These are phyloP conservation scores for Rosa rugosa DNA, from an alignment of 306 rosid species.

Conservation along the genomic window DNA sequence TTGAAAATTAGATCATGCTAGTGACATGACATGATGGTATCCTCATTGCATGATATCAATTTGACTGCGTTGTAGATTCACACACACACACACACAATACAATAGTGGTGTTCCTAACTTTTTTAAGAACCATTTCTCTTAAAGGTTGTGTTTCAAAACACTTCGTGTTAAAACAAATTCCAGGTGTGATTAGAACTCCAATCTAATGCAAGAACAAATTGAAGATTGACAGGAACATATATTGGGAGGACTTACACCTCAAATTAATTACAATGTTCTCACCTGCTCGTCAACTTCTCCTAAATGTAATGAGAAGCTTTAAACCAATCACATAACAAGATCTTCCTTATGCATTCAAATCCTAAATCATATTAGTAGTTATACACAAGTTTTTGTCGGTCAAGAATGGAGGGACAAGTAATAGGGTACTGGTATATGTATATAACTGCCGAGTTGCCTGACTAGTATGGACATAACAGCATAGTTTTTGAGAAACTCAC, in stretches of 20 bases:
- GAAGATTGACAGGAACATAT: background rate
- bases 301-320: background rate
- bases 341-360: background rate
- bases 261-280: background rate
- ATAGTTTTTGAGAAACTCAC: conserved; percentile 41
- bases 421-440: background rate
- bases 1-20: conserved; percentile 8
- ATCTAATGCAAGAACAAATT: background rate
- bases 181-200: background rate
- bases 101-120: background rate
- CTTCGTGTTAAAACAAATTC: background rate
- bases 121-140: background rate
- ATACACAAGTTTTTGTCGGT: background rate
- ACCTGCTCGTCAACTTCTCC: background rate
- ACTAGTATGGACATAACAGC: background rate
- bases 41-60: background rate
- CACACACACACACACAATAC: background rate
- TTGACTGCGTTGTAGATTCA: background rate
- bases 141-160: background rate
- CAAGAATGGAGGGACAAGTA: background rate
- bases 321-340: background rate
- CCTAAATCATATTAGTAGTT: background rate
- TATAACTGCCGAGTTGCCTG: background rate
- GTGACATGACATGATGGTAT: background rate
- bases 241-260: background rate